Conservation (phyloP, 305 asterid species). For the Fraxinus velutina region DNA sequence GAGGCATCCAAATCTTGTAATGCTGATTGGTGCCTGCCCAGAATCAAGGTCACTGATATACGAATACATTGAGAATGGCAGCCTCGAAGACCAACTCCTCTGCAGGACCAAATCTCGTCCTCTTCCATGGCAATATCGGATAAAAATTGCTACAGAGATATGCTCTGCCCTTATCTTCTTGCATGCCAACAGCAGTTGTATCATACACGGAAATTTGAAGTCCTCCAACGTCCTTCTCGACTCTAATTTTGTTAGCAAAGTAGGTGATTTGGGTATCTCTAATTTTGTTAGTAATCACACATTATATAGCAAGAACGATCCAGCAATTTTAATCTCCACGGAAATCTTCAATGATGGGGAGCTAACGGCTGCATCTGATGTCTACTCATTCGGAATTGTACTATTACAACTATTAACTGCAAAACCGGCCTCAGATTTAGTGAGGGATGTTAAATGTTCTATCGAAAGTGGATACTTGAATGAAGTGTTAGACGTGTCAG, state of each 20-base stretch:
- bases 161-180: conserved; percentile 73
- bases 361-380: conserved; percentile 66
- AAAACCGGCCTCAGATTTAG: conserved; percentile 50
- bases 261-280: conserved; percentile 62
- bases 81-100: conserved; percentile 73
- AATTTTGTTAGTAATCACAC: conserved; percentile 27
- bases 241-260: conserved; percentile 56
- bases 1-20: conserved; percentile 89
- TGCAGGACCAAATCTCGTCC: conserved; percentile 37
- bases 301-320: conserved; percentile 24
- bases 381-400: conserved; percentile 71
- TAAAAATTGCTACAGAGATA: conserved; percentile 62
- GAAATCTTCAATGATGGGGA: conserved; percentile 43
- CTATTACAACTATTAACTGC: conserved; percentile 64
- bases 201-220: conserved; percentile 69
- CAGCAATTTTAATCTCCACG: conserved; percentile 41
- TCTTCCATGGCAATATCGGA: conserved; percentile 74
- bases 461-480: conserved; percentile 51
- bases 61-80: conserved; percentile 73
- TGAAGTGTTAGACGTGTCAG: conserved; percentile 56
- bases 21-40: conserved; percentile 71
- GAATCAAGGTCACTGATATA: conserved; percentile 78
- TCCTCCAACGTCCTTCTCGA: conserved; percentile 69
- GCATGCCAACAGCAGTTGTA: conserved; percentile 42
- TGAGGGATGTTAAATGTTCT: conserved; percentile 69